A percentile compares a stretch with the other conserved stretches of the same genome.
Conservation (phyloP, 371 early-diverging fungal genomes). For the Zopfochytrium polystomum region DNA sequence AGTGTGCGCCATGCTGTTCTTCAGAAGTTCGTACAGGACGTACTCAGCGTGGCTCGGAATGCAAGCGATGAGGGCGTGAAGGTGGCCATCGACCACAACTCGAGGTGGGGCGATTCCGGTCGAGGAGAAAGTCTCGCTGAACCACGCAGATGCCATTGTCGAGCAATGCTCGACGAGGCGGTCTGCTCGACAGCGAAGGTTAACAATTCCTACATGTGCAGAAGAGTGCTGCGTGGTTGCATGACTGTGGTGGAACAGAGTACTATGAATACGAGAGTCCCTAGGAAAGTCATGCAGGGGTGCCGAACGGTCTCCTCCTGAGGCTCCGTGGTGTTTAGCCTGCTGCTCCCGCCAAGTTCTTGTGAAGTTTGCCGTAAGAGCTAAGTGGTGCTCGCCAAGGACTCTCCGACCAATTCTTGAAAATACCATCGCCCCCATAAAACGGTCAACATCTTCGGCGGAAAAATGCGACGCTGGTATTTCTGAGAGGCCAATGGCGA, state of each 20-base stretch:
- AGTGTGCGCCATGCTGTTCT: conserved; percentile 62
- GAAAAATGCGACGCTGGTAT: conserved; percentile 41
- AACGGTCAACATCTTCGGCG: conserved; percentile 52
- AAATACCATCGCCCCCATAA: conserved; percentile 73
- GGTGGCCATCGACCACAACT: conserved; percentile 55
- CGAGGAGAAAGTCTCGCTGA: neutral
- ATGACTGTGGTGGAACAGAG: neutral
- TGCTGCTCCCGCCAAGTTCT: too few relatives aligned
- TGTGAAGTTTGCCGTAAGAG: conserved; percentile 62
- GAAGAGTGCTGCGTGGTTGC: neutral
- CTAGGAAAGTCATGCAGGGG: too few relatives aligned
- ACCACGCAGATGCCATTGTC: neutral
- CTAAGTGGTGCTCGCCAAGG: conserved; percentile 80
- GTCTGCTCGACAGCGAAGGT: neutral
- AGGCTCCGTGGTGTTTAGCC: too few relatives aligned
- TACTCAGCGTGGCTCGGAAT: conserved; percentile 83
- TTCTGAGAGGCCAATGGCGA: conserved; percentile 69
- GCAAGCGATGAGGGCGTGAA: conserved; percentile 57
- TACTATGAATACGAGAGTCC: too few relatives aligned
- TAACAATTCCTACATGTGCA: neutral
- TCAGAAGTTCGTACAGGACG: conserved; percentile 76
- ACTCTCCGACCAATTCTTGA: conserved; percentile 80
- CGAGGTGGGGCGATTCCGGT: neutral
- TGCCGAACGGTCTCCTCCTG: neutral
- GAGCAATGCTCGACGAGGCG: neutral